Conservation (phyloP, 2,329 filamentous ascomycete species). For the Neurospora crassa region DNA sequence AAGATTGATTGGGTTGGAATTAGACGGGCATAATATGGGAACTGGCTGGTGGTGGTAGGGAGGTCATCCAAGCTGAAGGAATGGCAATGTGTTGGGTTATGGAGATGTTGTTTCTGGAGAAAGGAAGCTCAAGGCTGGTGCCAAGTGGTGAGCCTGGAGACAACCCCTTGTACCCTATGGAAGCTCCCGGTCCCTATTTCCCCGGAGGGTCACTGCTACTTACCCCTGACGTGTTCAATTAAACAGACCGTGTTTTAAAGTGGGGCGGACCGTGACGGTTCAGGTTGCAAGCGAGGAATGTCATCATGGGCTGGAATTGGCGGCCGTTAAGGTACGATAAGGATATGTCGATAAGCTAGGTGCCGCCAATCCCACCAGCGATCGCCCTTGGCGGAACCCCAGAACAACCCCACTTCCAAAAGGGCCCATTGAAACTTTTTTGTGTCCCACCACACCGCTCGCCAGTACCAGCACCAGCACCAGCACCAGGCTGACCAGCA, state of each 20-base stretch:
- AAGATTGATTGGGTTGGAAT: constrained; percentile 4
- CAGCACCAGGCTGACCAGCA: background rate
- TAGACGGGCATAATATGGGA: constrained; percentile 7
- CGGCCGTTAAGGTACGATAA: background rate
- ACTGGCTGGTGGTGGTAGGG: background rate
- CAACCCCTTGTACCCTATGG: background rate
- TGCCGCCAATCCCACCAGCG: background rate
- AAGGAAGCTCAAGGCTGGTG: background rate
- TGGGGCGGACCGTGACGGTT: background rate
- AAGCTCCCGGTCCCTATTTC: background rate
- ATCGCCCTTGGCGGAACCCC: background rate
- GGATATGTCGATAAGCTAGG: background rate
- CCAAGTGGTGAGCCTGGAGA: background rate
- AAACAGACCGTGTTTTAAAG: background rate
- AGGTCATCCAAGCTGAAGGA: background rate
- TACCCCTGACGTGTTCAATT: background rate
- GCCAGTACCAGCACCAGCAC: background rate
- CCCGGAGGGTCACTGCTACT: background rate
- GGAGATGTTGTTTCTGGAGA: background rate
- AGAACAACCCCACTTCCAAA: background rate
- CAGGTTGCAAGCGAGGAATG: background rate
- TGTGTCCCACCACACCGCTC: background rate
- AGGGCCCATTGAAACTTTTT: background rate
- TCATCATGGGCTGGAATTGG: background rate
- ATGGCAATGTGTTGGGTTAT: background rate